phyloP scores from a whole-genome alignment of 116 monocot species.

The Trichopus zeylanicus region DNA sequence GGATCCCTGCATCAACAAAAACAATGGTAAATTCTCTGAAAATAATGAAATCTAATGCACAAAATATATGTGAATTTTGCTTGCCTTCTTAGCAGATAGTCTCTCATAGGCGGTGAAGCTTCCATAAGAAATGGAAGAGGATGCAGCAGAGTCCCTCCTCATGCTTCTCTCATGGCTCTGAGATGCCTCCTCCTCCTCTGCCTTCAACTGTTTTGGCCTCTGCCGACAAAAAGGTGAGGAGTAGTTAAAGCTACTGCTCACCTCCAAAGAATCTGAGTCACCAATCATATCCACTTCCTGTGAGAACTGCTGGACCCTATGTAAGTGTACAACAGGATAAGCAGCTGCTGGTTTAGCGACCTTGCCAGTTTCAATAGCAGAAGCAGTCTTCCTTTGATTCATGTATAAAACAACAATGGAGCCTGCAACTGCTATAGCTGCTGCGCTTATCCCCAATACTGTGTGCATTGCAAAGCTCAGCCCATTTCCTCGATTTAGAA shows the following conservation, averaged over 20 bases:
- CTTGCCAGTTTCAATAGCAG: neutral
- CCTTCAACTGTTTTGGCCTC: conserved; percentile 2
- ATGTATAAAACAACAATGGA: conserved; percentile 5
- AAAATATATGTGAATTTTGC: neutral
- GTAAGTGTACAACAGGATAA: neutral
- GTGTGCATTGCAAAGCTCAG: neutral
- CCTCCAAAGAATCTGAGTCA: conserved; percentile 29
- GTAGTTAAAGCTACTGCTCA: conserved; percentile 41
- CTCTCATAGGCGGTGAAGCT: conserved; percentile 75
- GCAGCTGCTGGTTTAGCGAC: too few relatives aligned
- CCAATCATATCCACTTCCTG: conserved; percentile 13
- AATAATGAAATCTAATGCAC: neutral
- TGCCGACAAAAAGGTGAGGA: conserved; percentile 3
- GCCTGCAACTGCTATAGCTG: conserved; percentile 1
- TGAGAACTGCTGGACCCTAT: neutral
- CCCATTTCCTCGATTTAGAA: neutral
- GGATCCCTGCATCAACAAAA: neutral
- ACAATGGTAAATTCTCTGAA: neutral
- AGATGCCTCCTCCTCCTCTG: conserved; percentile 3
- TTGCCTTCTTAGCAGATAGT: conserved; percentile 53
- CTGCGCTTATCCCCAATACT: conserved; percentile 3
- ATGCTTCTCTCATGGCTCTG: conserved; percentile 18
- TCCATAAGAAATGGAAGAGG: conserved; percentile 59
- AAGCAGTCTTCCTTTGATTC: conserved; percentile 6
- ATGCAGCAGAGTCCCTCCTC: conserved; percentile 57